Evolutionary conservation across 2,329 filamentous ascomycete genomes (phyloP), one percentile per base, ranked within the genome.

Genomic region (Fusarium fujikuroi): DNA sequence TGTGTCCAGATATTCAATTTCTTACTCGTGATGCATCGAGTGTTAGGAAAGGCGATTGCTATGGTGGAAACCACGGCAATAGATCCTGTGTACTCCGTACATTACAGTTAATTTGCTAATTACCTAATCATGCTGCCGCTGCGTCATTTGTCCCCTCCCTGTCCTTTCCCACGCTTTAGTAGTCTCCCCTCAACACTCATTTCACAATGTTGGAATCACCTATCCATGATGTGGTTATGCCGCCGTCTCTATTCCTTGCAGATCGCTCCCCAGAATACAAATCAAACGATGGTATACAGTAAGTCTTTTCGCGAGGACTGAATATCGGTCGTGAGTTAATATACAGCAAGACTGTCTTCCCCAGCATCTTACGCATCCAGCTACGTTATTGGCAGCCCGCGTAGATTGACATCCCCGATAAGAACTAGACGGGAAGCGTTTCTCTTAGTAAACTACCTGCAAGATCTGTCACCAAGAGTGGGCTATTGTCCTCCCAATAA

Each of bases 261-360:
- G 28, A 16, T 11, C 9, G 7, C 5, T 11, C 21, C 4, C 15
- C 21, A 9, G 15, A 49, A 23, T 6, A n/a, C 1, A 49, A 9
- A 18, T 23, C 28, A n/a, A 11, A 15, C 3, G 28, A 49, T 2
- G 21, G 18, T 30, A 2, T 49, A 21, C 21, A 11, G 46, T 32
- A 6, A 32, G 46, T 4, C 9, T 32, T 18, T 0, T 18, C 5
- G 7, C 7, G 1, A 44, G 16, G 0, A 23, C 0, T 44, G 5
- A 25, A 12, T 5, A 18, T 8, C 1, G 15, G 1, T 3, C n/a
- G 4, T 2, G 10, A 23, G 10, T 9, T 49, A 14, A 49, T 12
- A 5, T 2, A 12, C 11, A 8, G 46, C 9, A 18, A 49, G 46
- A 4, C 4, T 49, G 15, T 49, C 28, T 18, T 49, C 46, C 3